A percentile compares a stretch with the other conserved stretches of the same genome.
Evolutionary conservation across 495 filamentous ascomycete genomes (phyloP).

Genomic region (Terfezia claveryi): DNA sequence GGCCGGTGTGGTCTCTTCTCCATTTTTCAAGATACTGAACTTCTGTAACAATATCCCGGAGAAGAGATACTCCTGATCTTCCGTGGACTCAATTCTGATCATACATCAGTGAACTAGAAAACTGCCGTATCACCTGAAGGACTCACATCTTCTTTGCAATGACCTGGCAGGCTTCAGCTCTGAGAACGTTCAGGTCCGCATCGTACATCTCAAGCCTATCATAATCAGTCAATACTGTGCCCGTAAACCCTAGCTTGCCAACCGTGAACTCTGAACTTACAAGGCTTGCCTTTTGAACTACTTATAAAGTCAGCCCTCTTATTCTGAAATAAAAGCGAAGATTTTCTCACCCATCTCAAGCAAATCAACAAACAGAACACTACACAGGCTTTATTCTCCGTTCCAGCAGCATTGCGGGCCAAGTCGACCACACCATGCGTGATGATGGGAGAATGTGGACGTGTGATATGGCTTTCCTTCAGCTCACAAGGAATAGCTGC

Average conservation of each 20-base stretch:
- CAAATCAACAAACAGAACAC: conserved; percentile 73
- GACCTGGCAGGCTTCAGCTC: conserved; percentile 74
- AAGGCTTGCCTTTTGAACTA: conserved; percentile 59
- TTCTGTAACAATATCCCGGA: conserved; percentile 72
- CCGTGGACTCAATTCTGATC: conserved; percentile 54
- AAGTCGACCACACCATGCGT: conserved; percentile 55
- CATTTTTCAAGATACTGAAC: conserved; percentile 58
- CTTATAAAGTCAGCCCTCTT: no score
- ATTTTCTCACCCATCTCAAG: conserved; percentile 35
- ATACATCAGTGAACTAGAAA: background rate
- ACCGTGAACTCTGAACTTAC: background rate
- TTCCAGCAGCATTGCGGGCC: conserved; percentile 56
- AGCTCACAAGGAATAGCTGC: conserved; percentile 73
- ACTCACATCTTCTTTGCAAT: conserved; percentile 70
- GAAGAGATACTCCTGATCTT: conserved; percentile 52
- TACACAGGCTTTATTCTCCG: conserved; percentile 53
- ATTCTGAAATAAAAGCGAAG: background rate
- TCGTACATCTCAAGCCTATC: conserved; percentile 60
- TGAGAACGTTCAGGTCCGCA: conserved; percentile 54
- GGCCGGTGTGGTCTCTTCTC: conserved; percentile 43
- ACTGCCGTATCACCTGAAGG: no score
- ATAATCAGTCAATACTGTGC: no score
- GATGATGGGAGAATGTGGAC: conserved; percentile 63
- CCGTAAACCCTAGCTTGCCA: no score
- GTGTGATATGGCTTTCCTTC: conserved; percentile 44